Evolutionary conservation across 2,329 filamentous ascomycete genomes (phyloP).

Genomic region (Hypocrella siamensis): DNA sequence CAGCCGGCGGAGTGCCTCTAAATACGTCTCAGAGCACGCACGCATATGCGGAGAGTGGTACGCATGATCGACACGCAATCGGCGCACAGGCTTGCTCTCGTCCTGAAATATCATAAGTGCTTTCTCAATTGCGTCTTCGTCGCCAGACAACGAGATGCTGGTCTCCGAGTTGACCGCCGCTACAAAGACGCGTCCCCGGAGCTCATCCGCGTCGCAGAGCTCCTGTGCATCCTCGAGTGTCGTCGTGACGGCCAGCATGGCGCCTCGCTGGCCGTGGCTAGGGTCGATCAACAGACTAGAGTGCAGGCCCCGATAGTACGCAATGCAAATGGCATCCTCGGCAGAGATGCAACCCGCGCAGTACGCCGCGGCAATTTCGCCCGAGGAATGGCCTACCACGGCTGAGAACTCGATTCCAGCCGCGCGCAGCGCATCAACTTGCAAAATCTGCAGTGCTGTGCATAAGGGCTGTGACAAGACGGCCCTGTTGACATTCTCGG

Average conservation of each 20-base stretch:
- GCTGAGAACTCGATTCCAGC: slow-evolving; percentile 14
- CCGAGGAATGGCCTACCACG: slow-evolving; percentile 23
- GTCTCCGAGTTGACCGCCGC: slow-evolving; percentile 10
- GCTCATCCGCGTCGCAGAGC: slow-evolving; percentile 5
- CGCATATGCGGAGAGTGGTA: slow-evolving; percentile 26
- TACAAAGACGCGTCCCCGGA: slow-evolving; percentile 9
- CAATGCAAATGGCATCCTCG: slow-evolving; percentile 2
- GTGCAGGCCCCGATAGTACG: slow-evolving; percentile 4
- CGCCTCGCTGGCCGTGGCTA: neutral
- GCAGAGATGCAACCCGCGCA: slow-evolving; percentile 9
- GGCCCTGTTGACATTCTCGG: neutral
- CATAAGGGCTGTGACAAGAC: slow-evolving; percentile 15
- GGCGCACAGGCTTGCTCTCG: slow-evolving; percentile 11
- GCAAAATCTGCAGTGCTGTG: slow-evolving; percentile 21
- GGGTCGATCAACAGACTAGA: neutral
- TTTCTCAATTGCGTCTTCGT: slow-evolving; percentile 12
- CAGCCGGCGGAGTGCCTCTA: slow-evolving; percentile 3
- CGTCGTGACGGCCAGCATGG: slow-evolving; percentile 10
- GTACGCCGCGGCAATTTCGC: slow-evolving; percentile 26
- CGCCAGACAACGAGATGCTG: slow-evolving; percentile 15
- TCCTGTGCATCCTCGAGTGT: slow-evolving; percentile 1
- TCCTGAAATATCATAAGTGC: slow-evolving; percentile 9
- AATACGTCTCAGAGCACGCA: slow-evolving; percentile 5
- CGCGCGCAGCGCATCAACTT: slow-evolving; percentile 19
- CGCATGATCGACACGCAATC: slow-evolving; percentile 20